Base-by-base conservation (phyloP, 192 early-diverging fungal species). In the Podila epigama region DNA sequence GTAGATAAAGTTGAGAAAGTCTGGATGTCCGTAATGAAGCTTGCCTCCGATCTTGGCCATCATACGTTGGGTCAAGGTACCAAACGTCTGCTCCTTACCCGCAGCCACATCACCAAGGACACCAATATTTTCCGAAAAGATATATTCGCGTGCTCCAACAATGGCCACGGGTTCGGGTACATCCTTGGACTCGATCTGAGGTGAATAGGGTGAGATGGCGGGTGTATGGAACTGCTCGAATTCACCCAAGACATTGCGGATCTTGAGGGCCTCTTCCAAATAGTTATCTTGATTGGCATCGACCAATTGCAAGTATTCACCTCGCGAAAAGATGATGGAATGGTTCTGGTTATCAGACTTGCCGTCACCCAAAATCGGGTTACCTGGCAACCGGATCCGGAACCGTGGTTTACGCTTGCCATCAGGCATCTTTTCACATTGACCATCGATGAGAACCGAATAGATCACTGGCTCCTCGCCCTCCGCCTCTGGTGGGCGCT, bases 251-350 rank as follows among this genome's bases (percentile, higher is more conserved):
- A 95, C 88, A 72, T 92, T 93, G 27, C 93, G 85, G 61, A 96
- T 92, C 81, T 96, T 96, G 69, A 96, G 82, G 42, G 90, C 89
- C 83, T 95, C 93, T 60, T 96, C 94, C n/a, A 96, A 83, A 68
- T 95, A 96, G 77, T 96, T 93, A 72, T 96, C 94, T 84, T 95
- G 93, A 66, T 96, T 96, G 20, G 94, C 94, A 63, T 96, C 94
- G 31, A 96, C 87, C 11, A 94, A 79, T 72, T 96, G 92, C 37
- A 96, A 33, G 53, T 93, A 94, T 83, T 96, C 94, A 37, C 94
- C 94, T 41, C 94, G 93, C 41, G 88, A 88, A 57, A 92, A 96
- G 35, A 94, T 88, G 42, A 96, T 86, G 20, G 92, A 85, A 66
- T 94, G 93, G 79, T 93, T 95, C 82, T 94, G 94, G 75, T 96